Base-by-base conservation (phyloP, 2,329 filamentous ascomycete genomes). In the Exophiala sp. region DNA sequence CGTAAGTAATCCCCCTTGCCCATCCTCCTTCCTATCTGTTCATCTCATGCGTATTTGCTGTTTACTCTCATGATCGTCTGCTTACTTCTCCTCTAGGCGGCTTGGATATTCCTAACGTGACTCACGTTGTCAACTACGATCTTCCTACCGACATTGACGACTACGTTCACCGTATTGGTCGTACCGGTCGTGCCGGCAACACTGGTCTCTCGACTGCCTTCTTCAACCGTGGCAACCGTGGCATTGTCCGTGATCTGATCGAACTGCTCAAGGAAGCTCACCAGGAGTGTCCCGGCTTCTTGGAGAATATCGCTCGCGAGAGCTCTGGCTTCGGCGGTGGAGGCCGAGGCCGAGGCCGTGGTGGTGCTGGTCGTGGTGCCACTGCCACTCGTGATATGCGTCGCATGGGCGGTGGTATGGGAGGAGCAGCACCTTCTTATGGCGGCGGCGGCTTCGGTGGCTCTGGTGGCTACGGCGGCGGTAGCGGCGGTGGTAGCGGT, bases 201-300 rank as follows among this genome's bases (percentile, higher is more conserved):
- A 97, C 92, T 67, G 94, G 94, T 87, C 86, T 96, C 64, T 89
- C 94, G 5, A 99, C 94, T 65, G 94, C 94, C 53, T 99, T 99
- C 83, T 97, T 99, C 87, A 99, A 99, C 84, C 92, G 94, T 70
- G 92, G 92, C 69, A 99, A 99, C 82, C 90, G 94, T 67, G 94
- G 94, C 76, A 90, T 99, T 65, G 94, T 97, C 62, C 88, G 94
- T 64, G 94, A 97, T 66, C 85, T 99, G 58, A 83, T 99, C 65
- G 94, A 99, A n/a, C 85, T 99, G 24, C 83, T 99, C 64, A 97
- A 97, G 81, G 94, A 99, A 75, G 94, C 94, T 63, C 95, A 99
- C 78, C 94, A 99, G 75, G 94, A 99, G 69, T 84, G 97, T 60
- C 94, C 94, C 32, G 71, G 81, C 44, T 99, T 97, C 84, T 82